These are phyloP conservation scores for Torulaspora maleeae DNA, from an alignment of 805 yeast genomes.

Conservation along the genomic window DNA sequence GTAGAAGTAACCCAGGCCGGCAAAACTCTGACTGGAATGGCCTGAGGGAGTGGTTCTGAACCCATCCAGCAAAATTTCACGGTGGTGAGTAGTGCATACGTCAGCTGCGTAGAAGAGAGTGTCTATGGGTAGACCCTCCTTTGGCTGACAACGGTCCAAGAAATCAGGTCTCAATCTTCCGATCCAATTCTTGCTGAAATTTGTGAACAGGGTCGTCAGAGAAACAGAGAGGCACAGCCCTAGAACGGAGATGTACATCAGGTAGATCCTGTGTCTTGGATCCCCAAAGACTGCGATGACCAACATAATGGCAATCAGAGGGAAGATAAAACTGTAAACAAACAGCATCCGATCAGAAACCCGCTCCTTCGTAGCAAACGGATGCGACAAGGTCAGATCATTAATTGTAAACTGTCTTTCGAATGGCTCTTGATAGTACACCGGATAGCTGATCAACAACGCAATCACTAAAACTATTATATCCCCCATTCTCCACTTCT, in stretches of 20 bases:
- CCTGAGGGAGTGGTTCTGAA: conserved; percentile 82
- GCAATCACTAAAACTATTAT: conserved; percentile 32
- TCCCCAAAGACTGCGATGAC: conserved; percentile 35
- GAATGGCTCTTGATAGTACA: conserved; percentile 50
- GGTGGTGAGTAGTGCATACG: conserved; percentile 55
- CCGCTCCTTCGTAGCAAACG: conserved; percentile 69
- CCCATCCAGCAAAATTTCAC: conserved; percentile 53
- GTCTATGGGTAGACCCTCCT: conserved; percentile 50
- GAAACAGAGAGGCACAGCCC: conserved; percentile 62
- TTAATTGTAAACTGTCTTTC: conserved; percentile 72
- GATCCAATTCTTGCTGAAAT: conserved; percentile 72
- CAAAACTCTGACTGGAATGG: conserved; percentile 66
- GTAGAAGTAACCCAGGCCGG: conserved; percentile 59
- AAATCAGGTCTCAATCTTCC: conserved; percentile 94
- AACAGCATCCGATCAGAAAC: conserved; percentile 57
- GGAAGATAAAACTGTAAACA: conserved; percentile 49
- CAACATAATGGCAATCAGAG: conserved; percentile 40
- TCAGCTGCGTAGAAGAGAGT: conserved; percentile 56
- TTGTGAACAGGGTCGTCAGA: conserved; percentile 60
- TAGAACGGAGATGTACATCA: conserved; percentile 57
- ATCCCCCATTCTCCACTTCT: conserved; percentile 42
- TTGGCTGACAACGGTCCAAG: conserved; percentile 76
- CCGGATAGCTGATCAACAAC: conserved; percentile 33
- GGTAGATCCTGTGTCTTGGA: conserved; percentile 52
- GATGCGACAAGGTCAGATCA: conserved; percentile 76